phyloP scores from a whole-genome alignment of 1,139 yeast genomes.

The Yamadazyma triangularis region DNA sequence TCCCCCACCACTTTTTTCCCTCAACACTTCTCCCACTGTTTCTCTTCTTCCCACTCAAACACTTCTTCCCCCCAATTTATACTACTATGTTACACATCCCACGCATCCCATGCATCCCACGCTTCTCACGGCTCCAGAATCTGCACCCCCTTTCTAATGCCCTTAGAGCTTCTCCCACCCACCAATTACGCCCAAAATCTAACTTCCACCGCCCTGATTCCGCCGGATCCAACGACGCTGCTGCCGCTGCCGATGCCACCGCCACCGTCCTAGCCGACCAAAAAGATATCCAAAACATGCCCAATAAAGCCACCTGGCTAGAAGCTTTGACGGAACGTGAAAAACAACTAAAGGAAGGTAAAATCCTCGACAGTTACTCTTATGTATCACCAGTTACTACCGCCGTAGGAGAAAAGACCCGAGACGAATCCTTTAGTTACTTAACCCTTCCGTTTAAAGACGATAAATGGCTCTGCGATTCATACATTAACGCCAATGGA shows the following conservation, averaged over 20 bases:
- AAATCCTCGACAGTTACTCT: slow-evolving; percentile 62
- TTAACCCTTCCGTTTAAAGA: slow-evolving; percentile 77
- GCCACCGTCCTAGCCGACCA: slow-evolving; percentile 59
- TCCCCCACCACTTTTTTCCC: no score
- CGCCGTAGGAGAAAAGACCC: slow-evolving; percentile 65
- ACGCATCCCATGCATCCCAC: no score
- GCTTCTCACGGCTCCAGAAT: no score
- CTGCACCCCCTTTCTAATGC: no score
- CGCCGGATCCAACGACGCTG: slow-evolving; percentile 39
- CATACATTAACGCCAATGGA: slow-evolving; percentile 85
- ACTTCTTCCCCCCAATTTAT: no score
- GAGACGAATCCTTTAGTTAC: slow-evolving; percentile 72
- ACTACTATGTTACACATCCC: no score
- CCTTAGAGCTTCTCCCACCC: no score
- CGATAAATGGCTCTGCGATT: slow-evolving; percentile 77
- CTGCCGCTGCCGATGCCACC: slow-evolving; percentile 66
- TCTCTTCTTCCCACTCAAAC: no score
- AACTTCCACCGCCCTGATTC: slow-evolving; percentile 34
- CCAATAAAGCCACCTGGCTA: slow-evolving; percentile 75
- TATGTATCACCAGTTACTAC: slow-evolving; percentile 73
- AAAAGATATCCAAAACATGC: slow-evolving; percentile 29
- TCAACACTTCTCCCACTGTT: no score
- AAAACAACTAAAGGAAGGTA: slow-evolving; percentile 65
- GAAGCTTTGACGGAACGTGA: slow-evolving; percentile 76
- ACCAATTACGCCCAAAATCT: no score